Percentiles rank a stretch among this genome's conserved stretches.
These are phyloP conservation scores for Penicillium olsonii DNA, from an alignment of 2,329 filamentous ascomycete genomes.

Conservation along the genomic window DNA sequence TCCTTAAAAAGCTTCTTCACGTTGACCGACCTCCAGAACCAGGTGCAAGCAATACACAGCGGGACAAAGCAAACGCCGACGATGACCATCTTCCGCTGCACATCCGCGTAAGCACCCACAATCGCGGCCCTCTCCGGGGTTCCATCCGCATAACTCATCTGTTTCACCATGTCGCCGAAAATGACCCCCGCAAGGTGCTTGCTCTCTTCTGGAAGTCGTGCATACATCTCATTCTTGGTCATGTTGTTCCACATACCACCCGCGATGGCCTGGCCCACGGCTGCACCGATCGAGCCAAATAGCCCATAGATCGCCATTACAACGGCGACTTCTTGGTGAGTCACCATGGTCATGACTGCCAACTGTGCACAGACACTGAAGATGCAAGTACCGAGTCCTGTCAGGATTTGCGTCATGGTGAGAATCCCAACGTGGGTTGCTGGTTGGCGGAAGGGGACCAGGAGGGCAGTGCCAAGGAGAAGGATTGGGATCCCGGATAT, in stretches of 20 bases:
- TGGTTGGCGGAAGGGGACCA: conserved; percentile 7
- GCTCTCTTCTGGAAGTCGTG: conserved; percentile 5
- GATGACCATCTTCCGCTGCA: conserved; percentile 48
- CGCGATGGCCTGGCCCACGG: conserved; percentile 8
- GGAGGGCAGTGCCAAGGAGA: conserved; percentile 6
- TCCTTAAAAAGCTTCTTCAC: conserved; percentile 10
- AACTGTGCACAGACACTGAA: conserved; percentile 8
- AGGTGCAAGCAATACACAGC: conserved; percentile 11
- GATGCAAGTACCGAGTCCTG: conserved; percentile 8
- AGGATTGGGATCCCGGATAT: conserved; percentile 11
- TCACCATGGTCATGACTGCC: conserved; percentile 11
- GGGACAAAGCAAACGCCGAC: conserved; percentile 26
- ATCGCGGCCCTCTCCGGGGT: conserved; percentile 47
- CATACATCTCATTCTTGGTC: background rate
- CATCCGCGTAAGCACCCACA: conserved; percentile 49
- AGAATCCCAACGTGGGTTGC: conserved; percentile 9
- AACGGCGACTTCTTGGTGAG: conserved; percentile 10
- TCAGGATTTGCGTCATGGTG: conserved; percentile 10
- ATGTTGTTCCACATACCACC: conserved; percentile 15
- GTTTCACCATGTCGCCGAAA: conserved; percentile 10
- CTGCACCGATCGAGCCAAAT: conserved; percentile 8
- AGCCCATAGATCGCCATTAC: conserved; percentile 9
- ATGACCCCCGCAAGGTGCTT: conserved; percentile 8
- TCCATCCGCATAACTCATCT: conserved; percentile 41
- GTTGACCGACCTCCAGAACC: conserved; percentile 12